phyloP scores from a whole-genome alignment of 805 yeast species.

The Lipomyces anomalus region DNA sequence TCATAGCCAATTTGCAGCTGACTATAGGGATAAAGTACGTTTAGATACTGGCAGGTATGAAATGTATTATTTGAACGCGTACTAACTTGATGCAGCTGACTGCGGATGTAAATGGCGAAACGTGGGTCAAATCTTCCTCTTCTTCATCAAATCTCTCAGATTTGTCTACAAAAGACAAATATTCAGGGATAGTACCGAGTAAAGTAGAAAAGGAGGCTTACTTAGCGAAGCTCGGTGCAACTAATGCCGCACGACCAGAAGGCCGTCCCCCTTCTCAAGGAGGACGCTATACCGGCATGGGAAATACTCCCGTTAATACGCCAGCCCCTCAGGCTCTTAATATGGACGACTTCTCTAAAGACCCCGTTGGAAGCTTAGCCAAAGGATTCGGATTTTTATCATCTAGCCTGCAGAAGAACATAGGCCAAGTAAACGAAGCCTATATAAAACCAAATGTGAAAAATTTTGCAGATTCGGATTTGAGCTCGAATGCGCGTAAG shows the following conservation, averaged over 20 bases:
- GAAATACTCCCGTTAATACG: constrained; percentile 49
- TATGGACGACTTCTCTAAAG: constrained; percentile 42
- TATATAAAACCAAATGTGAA: constrained; percentile 89
- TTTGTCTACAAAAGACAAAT: no score
- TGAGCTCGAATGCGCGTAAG: constrained; percentile 72
- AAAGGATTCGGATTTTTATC: constrained; percentile 95
- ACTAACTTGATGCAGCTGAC: constrained; percentile 39
- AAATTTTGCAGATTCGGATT: constrained; percentile 72
- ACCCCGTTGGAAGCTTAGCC: constrained; percentile 84
- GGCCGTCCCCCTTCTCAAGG: constrained; percentile 89
- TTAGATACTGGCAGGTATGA: background rate
- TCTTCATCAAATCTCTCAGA: background rate
- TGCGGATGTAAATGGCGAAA: constrained; percentile 61
- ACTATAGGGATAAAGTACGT: constrained; percentile 65
- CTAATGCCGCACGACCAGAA: constrained; percentile 67
- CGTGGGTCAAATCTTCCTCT: background rate
- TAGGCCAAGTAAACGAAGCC: constrained; percentile 76
- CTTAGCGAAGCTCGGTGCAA: constrained; percentile 71
- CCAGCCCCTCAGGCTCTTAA: constrained; percentile 16
- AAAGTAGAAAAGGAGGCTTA: constrained; percentile 71
- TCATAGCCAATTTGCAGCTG: constrained; percentile 88
- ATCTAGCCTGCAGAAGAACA: constrained; percentile 74
- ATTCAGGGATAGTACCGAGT: no score
- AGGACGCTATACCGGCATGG: constrained; percentile 88
- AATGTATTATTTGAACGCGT: background rate